phyloP scores from a whole-genome alignment of 768 basidiomycete genomes.

The Rhodotorula babjevae region DNA sequence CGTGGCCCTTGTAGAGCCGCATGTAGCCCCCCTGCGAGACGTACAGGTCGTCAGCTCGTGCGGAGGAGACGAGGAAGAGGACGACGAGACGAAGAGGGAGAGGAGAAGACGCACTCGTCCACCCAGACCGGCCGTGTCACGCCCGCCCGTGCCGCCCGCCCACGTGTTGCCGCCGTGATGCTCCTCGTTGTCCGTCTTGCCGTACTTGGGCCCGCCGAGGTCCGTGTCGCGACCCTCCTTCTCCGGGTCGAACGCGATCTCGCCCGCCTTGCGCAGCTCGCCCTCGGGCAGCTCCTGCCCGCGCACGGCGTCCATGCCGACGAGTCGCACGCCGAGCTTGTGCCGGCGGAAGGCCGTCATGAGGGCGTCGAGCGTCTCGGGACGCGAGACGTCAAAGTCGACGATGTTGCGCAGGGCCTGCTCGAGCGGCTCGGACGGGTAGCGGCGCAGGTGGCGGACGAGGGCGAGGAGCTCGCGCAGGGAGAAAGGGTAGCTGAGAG shows the following conservation, averaged over 20 bases:
- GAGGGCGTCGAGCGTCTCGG: constrained; percentile 27
- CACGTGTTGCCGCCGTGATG: constrained; percentile 35
- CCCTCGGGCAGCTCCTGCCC: not conserved
- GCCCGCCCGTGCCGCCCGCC: constrained; percentile 33
- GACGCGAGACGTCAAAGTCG: constrained; percentile 30
- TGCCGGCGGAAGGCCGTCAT: constrained; percentile 11
- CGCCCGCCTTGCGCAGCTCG: constrained; percentile 15
- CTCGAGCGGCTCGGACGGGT: constrained; percentile 21
- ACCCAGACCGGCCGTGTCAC: constrained; percentile 22
- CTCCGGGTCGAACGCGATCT: constrained; percentile 32
- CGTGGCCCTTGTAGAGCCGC: constrained; percentile 19
- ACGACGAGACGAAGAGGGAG: not conserved
- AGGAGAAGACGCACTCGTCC: constrained; percentile 5
- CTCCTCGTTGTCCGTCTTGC: constrained; percentile 24
- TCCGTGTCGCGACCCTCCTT: constrained; percentile 13
- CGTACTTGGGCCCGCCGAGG: constrained; percentile 24
- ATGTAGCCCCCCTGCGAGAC: constrained; percentile 29
- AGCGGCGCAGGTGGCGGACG: constrained; percentile 23
- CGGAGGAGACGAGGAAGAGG: no score
- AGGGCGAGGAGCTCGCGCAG: constrained; percentile 33
- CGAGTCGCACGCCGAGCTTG: constrained; percentile 8
- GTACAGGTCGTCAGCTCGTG: not conserved
- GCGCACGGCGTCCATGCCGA: constrained; percentile 33
- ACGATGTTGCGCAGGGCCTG: constrained; percentile 22
- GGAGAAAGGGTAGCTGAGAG: constrained; percentile 29